Base-by-base conservation (phyloP, 768 basidiomycete species). In the Leccinum pellstonianum region DNA sequence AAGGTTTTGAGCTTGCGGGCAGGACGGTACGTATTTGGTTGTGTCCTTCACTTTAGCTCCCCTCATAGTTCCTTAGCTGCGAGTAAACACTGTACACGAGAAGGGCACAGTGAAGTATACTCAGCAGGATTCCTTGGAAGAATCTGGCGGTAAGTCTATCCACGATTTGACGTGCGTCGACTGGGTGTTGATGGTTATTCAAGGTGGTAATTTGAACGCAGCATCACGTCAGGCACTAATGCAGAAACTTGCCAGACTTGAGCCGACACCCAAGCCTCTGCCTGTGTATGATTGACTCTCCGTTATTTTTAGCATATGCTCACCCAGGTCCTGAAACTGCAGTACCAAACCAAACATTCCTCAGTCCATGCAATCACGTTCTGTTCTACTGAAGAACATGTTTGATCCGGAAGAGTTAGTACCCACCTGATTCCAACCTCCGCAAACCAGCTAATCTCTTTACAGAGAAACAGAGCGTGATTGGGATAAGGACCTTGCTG, bases 181-280 rank as follows among this genome's bases (percentile, higher is more conserved):
- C 31, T n/a, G n/a, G 54, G 9, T 51, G 5, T 47, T 70, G 19
- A 70, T 56, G 60, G n/a, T 25, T 54, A 41, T 19, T 60, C 2
- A 70, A 95, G 93, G 91, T 76, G 92, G 91, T 91, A 93, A 93
- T 84, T 86, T 97, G 82, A 97, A 97, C 81, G 92, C 92, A 81
- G 92, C 91, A 71, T 93, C 94, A 73, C 92, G 97, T 79, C 95
- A 97, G 82, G 93, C 94, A 76, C 93, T 99, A 81, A 99, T 99
- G 97, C 93, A 95, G 80, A 99, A 98, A 87, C 92, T 99, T 84
- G 95, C 97, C 75, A 93, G 97, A 81, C 91, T 86, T 77, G 91
- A 93, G 69, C 80, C 83, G 49, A 75, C 86, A 53, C 76, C 83
- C 53, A 80, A 78, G 68, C 81, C 83, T 64, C 80, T 85, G 68